These are phyloP conservation scores for Leccinellum rugosiceps DNA, from an alignment of 768 basidiomycete genomes.

Conservation along the genomic window DNA sequence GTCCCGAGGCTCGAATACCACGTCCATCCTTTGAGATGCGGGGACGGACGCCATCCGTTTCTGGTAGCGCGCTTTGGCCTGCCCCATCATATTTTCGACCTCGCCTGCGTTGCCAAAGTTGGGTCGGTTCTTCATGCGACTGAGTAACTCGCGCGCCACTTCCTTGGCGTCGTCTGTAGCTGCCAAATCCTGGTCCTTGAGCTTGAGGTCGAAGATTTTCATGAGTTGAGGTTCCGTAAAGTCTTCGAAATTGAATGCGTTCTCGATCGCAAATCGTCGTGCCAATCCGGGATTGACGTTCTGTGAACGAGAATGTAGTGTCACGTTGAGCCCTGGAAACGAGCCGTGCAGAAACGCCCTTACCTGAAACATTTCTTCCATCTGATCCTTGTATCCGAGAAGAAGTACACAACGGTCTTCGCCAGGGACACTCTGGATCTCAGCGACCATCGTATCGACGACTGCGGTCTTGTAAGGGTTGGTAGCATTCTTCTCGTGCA, in stretches of 20 bases:
- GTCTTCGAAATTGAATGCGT: constrained; percentile 67
- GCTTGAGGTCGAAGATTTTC: constrained; percentile 52
- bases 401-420: constrained; percentile 70
- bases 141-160: constrained; percentile 51
- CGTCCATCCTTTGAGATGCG: constrained; percentile 21
- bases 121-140: constrained; percentile 38
- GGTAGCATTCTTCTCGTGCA: constrained; percentile 42
- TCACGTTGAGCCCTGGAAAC: not conserved
- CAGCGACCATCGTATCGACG: constrained; percentile 73
- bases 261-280: constrained; percentile 65
- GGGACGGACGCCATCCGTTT: constrained; percentile 34
- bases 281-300: constrained; percentile 70
- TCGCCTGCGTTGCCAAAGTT: constrained; percentile 69
- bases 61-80: constrained; percentile 50
- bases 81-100: constrained; percentile 58
- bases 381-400: constrained; percentile 63
- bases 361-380: constrained; percentile 76
- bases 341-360: not conserved
- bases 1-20: constrained; percentile 45
- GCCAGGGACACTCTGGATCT: constrained; percentile 65
- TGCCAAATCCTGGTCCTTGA: constrained; percentile 53
- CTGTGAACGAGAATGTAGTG: constrained; percentile 31
- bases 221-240: constrained; percentile 53
- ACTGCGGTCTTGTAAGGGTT: constrained; percentile 66
- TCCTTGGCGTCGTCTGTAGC: constrained; percentile 58